phyloP scores from a whole-genome alignment of 1,284 basidiomycete species.

The Ganoderma boninense region DNA sequence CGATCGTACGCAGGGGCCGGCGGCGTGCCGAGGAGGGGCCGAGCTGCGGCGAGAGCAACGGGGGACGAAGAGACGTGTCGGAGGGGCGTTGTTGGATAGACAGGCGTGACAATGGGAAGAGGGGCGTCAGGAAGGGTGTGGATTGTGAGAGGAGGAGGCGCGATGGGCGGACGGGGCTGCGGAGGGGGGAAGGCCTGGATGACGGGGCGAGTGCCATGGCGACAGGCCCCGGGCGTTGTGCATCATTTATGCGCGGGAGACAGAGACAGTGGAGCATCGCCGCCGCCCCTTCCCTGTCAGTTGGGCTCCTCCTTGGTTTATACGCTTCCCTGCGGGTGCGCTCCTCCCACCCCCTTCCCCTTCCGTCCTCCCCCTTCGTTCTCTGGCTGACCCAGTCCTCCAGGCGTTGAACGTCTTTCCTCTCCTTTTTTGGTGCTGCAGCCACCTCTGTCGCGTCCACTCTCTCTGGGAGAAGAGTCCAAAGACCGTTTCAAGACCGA shows the following conservation, averaged over 20 bases:
- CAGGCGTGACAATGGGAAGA: slow-evolving; percentile 1
- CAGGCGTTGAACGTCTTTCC: slow-evolving; percentile 68
- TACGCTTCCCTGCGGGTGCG: slow-evolving; percentile 25
- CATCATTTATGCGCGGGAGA: slow-evolving; percentile 33
- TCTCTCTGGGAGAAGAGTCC: slow-evolving; percentile 46
- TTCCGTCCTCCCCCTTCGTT: slow-evolving; percentile 38
- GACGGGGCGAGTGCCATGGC: slow-evolving; percentile 37
- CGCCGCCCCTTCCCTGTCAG: slow-evolving; percentile 20
- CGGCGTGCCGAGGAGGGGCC: slow-evolving; percentile 6
- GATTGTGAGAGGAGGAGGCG: slow-evolving; percentile 2
- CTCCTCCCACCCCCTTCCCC: slow-evolving; percentile 20
- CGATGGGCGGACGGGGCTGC: slow-evolving; percentile 2
- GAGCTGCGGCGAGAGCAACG: neutral
- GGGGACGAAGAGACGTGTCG: slow-evolving; percentile 4
- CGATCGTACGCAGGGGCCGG: slow-evolving; percentile 15
- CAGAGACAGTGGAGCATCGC: slow-evolving; percentile 8
- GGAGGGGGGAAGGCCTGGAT: slow-evolving; percentile 19
- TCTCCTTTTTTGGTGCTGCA: slow-evolving; percentile 43
- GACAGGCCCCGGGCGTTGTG: slow-evolving; percentile 25
- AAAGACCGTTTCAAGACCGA: slow-evolving; percentile 27
- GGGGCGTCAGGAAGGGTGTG: neutral
- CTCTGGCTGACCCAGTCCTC: slow-evolving; percentile 47
- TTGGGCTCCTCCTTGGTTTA: slow-evolving; percentile 30
- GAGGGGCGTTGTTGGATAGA: neutral
- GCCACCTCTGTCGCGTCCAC: slow-evolving; percentile 45